Conservation (phyloP, 31 red algal species). For the Endocladia muricata region DNA sequence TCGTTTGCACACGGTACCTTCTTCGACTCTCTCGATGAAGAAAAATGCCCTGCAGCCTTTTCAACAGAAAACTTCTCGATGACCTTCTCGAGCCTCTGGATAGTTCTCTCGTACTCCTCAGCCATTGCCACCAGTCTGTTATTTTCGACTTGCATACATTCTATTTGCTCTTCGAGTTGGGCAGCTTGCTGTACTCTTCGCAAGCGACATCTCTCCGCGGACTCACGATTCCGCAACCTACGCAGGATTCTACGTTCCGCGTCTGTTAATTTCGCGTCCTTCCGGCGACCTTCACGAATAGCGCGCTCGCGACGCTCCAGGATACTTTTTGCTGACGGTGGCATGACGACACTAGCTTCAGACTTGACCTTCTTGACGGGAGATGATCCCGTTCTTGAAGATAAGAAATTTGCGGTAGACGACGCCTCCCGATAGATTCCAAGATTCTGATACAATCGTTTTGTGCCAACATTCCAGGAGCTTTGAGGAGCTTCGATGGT, state of each 20-base stretch:
- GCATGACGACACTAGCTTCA: conserved; percentile 7
- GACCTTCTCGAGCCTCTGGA: conserved; percentile 21
- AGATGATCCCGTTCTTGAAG: background rate
- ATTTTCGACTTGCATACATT: conserved; percentile 38
- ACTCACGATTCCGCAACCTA: conserved; percentile 62
- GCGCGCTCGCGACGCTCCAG: conserved; percentile 49
- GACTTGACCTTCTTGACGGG: background rate
- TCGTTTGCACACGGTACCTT: too few species aligned
- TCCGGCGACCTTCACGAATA: conserved; percentile 51
- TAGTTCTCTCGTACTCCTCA: conserved; percentile 24
- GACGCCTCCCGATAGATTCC: background rate
- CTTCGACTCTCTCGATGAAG: too few species aligned
- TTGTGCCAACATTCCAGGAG: background rate
- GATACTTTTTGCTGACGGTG: conserved; percentile 43
- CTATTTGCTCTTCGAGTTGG: conserved; percentile 15
- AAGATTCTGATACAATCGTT: background rate
- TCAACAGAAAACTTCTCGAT: conserved; percentile 32
- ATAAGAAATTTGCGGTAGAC: too few species aligned
- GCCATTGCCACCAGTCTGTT: conserved; percentile 21
- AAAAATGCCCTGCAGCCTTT: too few species aligned
- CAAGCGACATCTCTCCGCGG: conserved; percentile 61
- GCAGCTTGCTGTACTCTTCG: conserved; percentile 42
- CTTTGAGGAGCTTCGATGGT: background rate
- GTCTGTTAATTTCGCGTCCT: conserved; percentile 61
- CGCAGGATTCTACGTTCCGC: conserved; percentile 61